Conservation (phyloP, 768 basidiomycete species). For the Lepiota venenata region DNA sequence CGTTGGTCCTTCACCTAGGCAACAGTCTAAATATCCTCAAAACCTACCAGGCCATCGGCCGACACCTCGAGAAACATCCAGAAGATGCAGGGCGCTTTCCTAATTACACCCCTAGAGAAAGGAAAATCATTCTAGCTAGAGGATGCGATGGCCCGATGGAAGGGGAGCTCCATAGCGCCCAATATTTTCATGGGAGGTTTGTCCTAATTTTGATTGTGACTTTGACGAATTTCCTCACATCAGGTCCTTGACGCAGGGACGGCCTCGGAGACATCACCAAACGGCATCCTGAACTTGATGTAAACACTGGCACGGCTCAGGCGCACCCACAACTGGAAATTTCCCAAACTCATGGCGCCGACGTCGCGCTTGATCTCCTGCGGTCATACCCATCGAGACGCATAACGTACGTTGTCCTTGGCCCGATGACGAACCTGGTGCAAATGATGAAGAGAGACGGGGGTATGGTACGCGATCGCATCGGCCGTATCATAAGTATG, state of each 20-base stretch:
- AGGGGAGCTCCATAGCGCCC: conserved; percentile 70
- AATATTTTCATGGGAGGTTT: conserved; percentile 83
- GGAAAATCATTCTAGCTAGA: conserved; percentile 59
- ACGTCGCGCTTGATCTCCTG: conserved; percentile 56
- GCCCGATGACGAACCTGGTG: conserved; percentile 81
- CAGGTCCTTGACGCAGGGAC: conserved; percentile 42
- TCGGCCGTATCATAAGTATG: conserved; percentile 84
- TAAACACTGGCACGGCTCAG: conserved; percentile 17
- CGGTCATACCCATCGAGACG: conserved; percentile 44
- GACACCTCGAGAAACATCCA: conserved; percentile 55
- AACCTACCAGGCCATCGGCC: conserved; percentile 63
- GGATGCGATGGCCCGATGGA: conserved; percentile 67
- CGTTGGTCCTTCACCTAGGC: neutral
- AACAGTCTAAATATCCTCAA: conserved; percentile 73
- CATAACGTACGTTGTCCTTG: conserved; percentile 71
- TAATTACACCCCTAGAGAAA: conserved; percentile 42
- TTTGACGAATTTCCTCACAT: neutral
- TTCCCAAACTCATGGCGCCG: conserved; percentile 43
- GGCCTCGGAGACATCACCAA: conserved; percentile 59
- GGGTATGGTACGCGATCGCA: conserved; percentile 46
- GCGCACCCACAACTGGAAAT: conserved; percentile 44
- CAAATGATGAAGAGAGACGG: conserved; percentile 55
- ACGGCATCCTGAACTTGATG: conserved; percentile 64
- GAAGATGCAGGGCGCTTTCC: conserved; percentile 54
- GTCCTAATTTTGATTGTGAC: conserved; percentile 6